Conservation (phyloP, 495 filamentous ascomycete genomes). For the Aspergillus funiculosus region DNA sequence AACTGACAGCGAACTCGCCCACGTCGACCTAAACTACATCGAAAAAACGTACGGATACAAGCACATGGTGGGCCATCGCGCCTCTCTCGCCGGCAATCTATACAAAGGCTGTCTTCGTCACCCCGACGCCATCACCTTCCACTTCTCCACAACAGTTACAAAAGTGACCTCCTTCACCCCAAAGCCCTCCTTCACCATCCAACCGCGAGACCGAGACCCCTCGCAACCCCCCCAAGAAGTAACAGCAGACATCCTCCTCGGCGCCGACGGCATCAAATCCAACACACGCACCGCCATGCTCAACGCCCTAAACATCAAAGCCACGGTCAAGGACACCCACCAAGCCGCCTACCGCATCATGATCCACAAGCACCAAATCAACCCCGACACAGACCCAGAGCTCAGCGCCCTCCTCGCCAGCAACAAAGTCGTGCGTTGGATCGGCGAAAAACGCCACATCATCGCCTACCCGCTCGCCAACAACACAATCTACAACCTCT, state of each 20-base stretch:
- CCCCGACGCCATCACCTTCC: conserved; percentile 56
- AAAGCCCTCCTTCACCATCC: conserved; percentile 49
- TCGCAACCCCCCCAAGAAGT: conserved; percentile 44
- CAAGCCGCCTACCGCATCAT: conserved; percentile 85
- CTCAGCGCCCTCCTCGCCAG: conserved; percentile 60
- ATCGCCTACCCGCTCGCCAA: conserved; percentile 74
- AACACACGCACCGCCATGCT: conserved; percentile 58
- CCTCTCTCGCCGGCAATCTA: conserved; percentile 62
- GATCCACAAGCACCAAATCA: conserved; percentile 62
- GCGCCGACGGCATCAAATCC: conserved; percentile 69
- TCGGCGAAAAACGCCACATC: conserved; percentile 71
- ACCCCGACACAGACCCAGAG: conserved; percentile 50
- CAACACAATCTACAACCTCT: conserved; percentile 75
- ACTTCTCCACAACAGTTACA: conserved; percentile 54
- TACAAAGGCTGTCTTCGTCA: conserved; percentile 62
- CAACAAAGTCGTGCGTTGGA: conserved; percentile 69
- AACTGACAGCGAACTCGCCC: conserved; percentile 59
- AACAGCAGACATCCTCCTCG: conserved; percentile 64
- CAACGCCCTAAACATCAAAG: conserved; percentile 44
- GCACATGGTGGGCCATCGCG: conserved; percentile 74
- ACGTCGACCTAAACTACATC: conserved; percentile 64
- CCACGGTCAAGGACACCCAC: conserved; percentile 62
- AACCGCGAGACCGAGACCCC: conserved; percentile 52
- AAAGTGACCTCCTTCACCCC: conserved; percentile 50
- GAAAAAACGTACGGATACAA: conserved; percentile 62